Percentiles rank a stretch among this genome's conserved stretches.
phyloP scores from a whole-genome alignment of 1,139 yeast species.

The Yamadazyma epiphylla region DNA sequence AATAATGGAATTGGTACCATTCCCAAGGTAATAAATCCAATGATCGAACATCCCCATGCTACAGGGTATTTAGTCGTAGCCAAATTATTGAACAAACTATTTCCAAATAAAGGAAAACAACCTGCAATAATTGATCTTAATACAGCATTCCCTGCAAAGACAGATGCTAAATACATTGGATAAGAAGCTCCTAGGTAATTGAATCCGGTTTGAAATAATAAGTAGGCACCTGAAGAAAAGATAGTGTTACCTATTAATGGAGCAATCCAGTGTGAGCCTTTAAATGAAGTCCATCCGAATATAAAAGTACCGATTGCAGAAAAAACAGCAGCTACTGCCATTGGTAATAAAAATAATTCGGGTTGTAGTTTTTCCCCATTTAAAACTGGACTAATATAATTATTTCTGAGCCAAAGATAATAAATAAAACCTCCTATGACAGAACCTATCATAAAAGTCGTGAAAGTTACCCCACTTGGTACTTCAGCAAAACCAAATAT shows the following conservation, averaged over 20 bases:
- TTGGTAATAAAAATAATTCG: constrained; percentile 55
- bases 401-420: too few species aligned
- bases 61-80: constrained; percentile 33
- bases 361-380: constrained; percentile 45
- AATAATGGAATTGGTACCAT: constrained; percentile 67
- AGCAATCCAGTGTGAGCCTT: constrained; percentile 27
- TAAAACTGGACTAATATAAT: constrained; percentile 19
- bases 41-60: constrained; percentile 64
- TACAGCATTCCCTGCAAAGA: constrained; percentile 27
- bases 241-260: constrained; percentile 26
- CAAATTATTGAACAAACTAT: constrained; percentile 43
- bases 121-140: constrained; percentile 26
- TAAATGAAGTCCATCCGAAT: constrained; percentile 28
- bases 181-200: constrained; percentile 65
- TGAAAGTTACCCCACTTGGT: constrained; percentile 44
- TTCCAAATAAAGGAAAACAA: constrained; percentile 28
- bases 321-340: constrained; percentile 26
- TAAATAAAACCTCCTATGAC: constrained; percentile 20
- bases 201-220: constrained; percentile 28
- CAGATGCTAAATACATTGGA: constrained; percentile 30
- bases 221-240: constrained; percentile 25
- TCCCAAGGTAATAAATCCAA: constrained; percentile 51
- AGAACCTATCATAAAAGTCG: constrained; percentile 27
- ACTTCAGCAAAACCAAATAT: constrained; percentile 43
- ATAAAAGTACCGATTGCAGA: constrained; percentile 29